phyloP scores from a whole-genome alignment of 306 rosid genomes.

The Ammopiptanthus mongolicus region DNA sequence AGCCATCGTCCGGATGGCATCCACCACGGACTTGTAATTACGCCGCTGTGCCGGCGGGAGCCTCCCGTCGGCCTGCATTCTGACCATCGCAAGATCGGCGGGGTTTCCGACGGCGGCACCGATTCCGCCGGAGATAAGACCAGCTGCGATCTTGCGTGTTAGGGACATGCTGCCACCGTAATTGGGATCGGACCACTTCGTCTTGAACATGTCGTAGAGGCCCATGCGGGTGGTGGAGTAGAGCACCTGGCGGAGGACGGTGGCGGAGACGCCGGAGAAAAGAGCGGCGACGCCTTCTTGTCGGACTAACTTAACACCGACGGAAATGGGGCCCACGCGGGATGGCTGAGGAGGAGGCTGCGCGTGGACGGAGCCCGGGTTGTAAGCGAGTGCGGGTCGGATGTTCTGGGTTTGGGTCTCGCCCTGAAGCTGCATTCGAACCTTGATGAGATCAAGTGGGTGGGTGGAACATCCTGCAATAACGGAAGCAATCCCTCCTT shows the following conservation, averaged over 20 bases:
- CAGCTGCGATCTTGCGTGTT: conserved; percentile 39
- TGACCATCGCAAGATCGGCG: conserved; percentile 72
- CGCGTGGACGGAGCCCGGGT: not conserved
- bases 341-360: not conserved
- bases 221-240: conserved; percentile 85
- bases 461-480: conserved; percentile 69
- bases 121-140: conserved; percentile 47
- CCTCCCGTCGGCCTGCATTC: conserved; percentile 79
- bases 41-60: conserved; percentile 49
- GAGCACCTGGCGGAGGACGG: conserved; percentile 63
- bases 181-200: conserved; percentile 56
- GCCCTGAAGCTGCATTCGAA: conserved; percentile 83
- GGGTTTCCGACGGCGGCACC: conserved; percentile 70
- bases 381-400: conserved; percentile 38
- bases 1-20: conserved; percentile 44
- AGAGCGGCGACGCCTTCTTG: conserved; percentile 61
- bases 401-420: conserved; percentile 30
- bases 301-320: conserved; percentile 44
- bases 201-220: conserved; percentile 54
- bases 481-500: conserved; percentile 77
- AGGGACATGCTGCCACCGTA: conserved; percentile 38
- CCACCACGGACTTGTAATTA: conserved; percentile 54
- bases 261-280: conserved; percentile 70
- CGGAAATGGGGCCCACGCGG: conserved; percentile 35
- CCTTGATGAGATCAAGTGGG: conserved; percentile 74